Conservation (phyloP, 805 yeast genomes). For the Jamesozyma lodderae region DNA sequence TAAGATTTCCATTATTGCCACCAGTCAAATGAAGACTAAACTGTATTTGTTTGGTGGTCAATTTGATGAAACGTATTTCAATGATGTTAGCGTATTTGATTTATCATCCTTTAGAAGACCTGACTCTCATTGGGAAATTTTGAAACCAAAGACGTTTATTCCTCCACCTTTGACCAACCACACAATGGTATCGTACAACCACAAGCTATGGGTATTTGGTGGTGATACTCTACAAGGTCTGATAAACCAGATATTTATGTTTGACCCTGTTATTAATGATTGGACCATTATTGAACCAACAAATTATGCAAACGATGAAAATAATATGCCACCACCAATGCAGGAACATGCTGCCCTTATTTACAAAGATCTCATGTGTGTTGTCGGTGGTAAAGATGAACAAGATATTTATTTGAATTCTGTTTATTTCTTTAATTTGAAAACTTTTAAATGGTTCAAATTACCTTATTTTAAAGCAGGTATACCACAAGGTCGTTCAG, state of each 20-base stretch:
- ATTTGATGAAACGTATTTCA: constrained; percentile 69
- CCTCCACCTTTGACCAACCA: constrained; percentile 84
- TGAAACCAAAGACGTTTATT: constrained; percentile 42
- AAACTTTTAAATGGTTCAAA: constrained; percentile 63
- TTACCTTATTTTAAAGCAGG: constrained; percentile 37
- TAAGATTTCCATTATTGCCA: constrained; percentile 67
- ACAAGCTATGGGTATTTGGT: constrained; percentile 80
- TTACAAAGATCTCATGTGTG: constrained; percentile 67
- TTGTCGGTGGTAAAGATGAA: constrained; percentile 82
- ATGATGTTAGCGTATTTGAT: constrained; percentile 81
- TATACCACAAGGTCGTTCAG: constrained; percentile 77
- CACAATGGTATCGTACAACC: constrained; percentile 72
- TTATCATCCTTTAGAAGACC: constrained; percentile 77
- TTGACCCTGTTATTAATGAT: constrained; percentile 53
- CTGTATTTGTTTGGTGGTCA: constrained; percentile 93
- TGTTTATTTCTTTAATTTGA: constrained; percentile 67
- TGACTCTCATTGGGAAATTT: constrained; percentile 73
- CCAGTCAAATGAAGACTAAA: constrained; percentile 46
- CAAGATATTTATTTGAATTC: constrained; percentile 60
- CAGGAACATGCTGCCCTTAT: constrained; percentile 87
- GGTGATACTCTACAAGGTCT: constrained; percentile 74
- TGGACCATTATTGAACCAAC: constrained; percentile 67
- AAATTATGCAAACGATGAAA: constrained; percentile 18
- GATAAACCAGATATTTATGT: constrained; percentile 70
- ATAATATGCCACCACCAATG: constrained; percentile 58